A percentile compares a stretch with the other conserved stretches of the same genome.
Conservation (phyloP, 805 yeast species). For the Kodamaea laetipori region DNA sequence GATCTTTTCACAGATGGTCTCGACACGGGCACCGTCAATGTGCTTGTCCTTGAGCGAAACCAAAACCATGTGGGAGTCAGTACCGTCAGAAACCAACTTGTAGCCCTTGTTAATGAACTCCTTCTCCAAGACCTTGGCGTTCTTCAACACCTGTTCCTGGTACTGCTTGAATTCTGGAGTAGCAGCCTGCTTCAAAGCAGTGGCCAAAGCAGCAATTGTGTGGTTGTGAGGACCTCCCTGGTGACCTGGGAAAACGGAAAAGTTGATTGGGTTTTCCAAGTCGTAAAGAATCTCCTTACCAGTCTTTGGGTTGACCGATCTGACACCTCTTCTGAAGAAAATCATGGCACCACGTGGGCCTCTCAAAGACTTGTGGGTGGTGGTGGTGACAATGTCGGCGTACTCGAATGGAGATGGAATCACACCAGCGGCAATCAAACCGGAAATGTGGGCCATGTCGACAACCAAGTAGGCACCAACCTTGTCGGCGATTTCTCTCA, state of each 20-base stretch:
- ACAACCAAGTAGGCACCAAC: constrained; percentile 91
- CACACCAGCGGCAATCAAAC: constrained; percentile 92
- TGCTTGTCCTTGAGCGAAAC: constrained; percentile 76
- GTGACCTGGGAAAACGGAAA: constrained; percentile 98
- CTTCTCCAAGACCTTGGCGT: constrained; percentile 75
- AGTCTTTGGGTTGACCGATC: constrained; percentile 72
- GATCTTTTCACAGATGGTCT: constrained; percentile 81
- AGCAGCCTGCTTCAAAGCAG: constrained; percentile 89
- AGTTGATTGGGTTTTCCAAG: constrained; percentile 88
- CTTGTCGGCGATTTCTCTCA: constrained; percentile 87
- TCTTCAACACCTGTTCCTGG: constrained; percentile 79
- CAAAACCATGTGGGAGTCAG: constrained; percentile 90
- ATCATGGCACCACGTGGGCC: constrained; percentile 99
- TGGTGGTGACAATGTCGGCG: constrained; percentile 96
- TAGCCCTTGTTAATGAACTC: constrained; percentile 67
- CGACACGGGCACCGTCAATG: constrained; percentile 96
- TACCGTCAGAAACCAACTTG: constrained; percentile 86
- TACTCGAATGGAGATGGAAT: constrained; percentile 89
- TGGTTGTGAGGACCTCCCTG: constrained; percentile 99
- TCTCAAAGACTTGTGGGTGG: constrained; percentile 96
- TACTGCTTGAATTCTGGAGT: constrained; percentile 86
- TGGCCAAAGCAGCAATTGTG: constrained; percentile 94
- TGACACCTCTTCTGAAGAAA: constrained; percentile 92
- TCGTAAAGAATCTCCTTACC: constrained; percentile 87
- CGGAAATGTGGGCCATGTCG: constrained; percentile 98